phyloP scores from a whole-genome alignment of 108 stramenopile species.

The Nitzschia sp. region DNA sequence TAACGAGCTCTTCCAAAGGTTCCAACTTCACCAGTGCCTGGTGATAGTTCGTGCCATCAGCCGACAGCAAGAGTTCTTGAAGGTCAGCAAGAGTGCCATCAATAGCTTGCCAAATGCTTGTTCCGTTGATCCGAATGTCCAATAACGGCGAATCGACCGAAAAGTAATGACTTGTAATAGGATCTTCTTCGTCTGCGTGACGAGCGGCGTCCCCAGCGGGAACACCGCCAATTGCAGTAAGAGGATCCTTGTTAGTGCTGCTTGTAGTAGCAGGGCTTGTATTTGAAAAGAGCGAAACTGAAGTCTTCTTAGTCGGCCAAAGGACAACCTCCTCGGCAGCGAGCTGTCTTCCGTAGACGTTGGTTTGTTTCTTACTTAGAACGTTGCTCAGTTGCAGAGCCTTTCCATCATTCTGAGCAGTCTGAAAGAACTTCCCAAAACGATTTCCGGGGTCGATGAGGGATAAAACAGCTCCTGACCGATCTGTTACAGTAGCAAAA shows the following conservation, averaged over 20 bases:
- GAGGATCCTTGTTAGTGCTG: too few species aligned
- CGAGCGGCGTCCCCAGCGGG: too few species aligned
- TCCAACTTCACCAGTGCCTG: too few species aligned
- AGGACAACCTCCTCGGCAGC: conserved; percentile 22
- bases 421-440: conserved; percentile 5
- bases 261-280: too few species aligned
- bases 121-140: background rate
- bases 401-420: background rate
- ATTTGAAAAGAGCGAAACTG: background rate
- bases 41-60: background rate
- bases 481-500: conserved; percentile 24
- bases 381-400: conserved; percentile 28
- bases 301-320: conserved; percentile 9
- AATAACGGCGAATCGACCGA: background rate
- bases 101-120: background rate
- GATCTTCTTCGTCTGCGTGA: background rate
- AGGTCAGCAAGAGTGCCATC: background rate
- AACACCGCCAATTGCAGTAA: too few species aligned
- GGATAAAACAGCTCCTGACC: conserved; percentile 17
- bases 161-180: background rate
- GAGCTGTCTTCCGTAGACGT: conserved; percentile 11
- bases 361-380: conserved; percentile 12
- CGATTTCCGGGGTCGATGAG: conserved; percentile 28
- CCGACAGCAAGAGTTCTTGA: background rate
- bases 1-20: too few species aligned